Conservation (phyloP, 2,329 filamentous ascomycete species). For the Fusarium sp. region DNA sequence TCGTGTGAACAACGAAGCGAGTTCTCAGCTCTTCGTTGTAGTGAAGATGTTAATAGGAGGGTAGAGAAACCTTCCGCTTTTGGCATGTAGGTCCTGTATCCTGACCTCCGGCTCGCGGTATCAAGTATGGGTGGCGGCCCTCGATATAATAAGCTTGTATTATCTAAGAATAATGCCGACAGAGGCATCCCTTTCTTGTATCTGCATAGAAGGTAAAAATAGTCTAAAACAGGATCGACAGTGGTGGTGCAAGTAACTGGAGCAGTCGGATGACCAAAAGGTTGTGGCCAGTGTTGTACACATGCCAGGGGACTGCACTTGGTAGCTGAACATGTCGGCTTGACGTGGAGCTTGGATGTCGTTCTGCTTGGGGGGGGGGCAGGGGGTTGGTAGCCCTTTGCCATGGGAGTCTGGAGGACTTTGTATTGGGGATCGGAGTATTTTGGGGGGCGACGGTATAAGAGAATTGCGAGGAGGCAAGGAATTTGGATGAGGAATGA, state of each 20-base stretch:
- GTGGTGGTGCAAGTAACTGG: constrained; percentile 8
- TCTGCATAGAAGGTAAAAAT: not conserved
- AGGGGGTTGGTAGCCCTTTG: not conserved
- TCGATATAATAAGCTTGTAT: not conserved
- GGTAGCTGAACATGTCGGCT: not conserved
- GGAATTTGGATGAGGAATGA: not conserved
- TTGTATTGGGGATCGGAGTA: not conserved
- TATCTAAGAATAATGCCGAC: not conserved
- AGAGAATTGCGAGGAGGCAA: not conserved
- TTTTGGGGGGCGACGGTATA: not conserved
- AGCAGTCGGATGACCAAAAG: constrained; percentile 28
- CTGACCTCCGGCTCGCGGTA: no score
- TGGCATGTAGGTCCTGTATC: not conserved
- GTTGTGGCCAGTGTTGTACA: constrained; percentile 13
- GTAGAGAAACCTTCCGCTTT: not conserved
- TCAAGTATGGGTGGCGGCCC: constrained; percentile 15
- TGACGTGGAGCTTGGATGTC: not conserved
- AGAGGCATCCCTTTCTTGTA: not conserved
- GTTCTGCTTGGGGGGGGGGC: not conserved
- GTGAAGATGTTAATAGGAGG: fast-evolving
- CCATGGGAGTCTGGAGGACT: not conserved
- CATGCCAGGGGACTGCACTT: fast-evolving
- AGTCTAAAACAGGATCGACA: not conserved
- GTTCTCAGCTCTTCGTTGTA: not conserved
- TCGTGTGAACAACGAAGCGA: not conserved